phyloP scores from a whole-genome alignment of 1,284 basidiomycete species.

The Cutaneotrichosporon cutaneum region DNA sequence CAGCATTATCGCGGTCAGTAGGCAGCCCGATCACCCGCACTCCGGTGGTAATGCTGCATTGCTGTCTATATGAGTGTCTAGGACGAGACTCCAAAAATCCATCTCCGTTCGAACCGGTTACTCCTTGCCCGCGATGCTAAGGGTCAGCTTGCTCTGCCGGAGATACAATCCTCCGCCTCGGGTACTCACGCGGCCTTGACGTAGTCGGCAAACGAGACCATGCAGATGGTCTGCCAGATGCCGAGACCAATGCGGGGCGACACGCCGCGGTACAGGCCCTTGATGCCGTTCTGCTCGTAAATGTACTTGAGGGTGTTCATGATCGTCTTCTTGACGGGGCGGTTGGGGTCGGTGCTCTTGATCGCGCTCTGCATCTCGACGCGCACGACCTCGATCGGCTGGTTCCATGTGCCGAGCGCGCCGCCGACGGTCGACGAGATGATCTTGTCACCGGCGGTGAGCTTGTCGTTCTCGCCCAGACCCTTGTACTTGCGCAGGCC shows the following conservation, averaged over 20 bases:
- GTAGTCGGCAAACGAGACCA: slow-evolving; percentile 96
- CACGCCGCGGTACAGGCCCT: slow-evolving; percentile 95
- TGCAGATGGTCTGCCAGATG: slow-evolving; percentile 66
- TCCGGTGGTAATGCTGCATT: not conserved
- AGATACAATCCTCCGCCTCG: no score
- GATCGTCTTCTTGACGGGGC: slow-evolving; percentile 85
- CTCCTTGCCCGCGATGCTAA: slow-evolving; percentile 5
- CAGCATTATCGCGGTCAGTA: no score
- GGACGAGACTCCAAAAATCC: not conserved
- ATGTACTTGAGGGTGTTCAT: slow-evolving; percentile 86
- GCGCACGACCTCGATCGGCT: slow-evolving; percentile 79
- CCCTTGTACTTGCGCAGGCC: slow-evolving; percentile 69
- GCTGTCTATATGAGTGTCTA: not conserved
- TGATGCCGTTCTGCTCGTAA: slow-evolving; percentile 94
- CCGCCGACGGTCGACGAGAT: slow-evolving; percentile 85
- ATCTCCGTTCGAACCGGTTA: not conserved
- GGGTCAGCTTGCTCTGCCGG: no score
- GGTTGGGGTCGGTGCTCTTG: slow-evolving; percentile 70
- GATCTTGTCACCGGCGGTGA: slow-evolving; percentile 82
- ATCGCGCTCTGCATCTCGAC: slow-evolving; percentile 95
- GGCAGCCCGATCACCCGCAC: no score
- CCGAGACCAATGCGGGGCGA: slow-evolving; percentile 91
- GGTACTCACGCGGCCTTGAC: slow-evolving; percentile 59
- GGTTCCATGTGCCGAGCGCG: slow-evolving; percentile 98
- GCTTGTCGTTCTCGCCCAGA: slow-evolving; percentile 65